Percentiles rank a stretch among this genome's conserved stretches.
Conservation (phyloP, 768 basidiomycete species). For the Rhodosporidiobolus odoratus region DNA sequence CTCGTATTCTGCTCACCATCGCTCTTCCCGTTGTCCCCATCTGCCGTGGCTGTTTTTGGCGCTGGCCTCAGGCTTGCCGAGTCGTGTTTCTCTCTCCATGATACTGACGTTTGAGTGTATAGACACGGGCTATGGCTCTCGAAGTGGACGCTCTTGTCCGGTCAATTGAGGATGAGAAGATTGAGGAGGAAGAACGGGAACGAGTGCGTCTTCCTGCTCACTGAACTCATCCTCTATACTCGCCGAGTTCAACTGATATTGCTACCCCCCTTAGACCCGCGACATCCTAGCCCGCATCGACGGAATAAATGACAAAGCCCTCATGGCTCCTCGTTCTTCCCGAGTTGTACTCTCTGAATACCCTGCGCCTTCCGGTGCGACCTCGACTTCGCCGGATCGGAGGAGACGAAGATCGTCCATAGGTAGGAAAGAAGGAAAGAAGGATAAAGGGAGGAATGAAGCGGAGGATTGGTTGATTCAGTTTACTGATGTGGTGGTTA, state of each 20-base stretch:
- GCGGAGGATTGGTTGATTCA: constrained; percentile 93
- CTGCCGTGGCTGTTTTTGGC: not conserved
- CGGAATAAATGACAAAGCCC: constrained; percentile 73
- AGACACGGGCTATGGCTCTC: constrained; percentile 89
- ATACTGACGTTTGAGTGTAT: too few relatives aligned
- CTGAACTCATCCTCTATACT: not conserved
- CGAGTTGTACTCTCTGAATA: constrained; percentile 77
- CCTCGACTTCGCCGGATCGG: too few relatives aligned
- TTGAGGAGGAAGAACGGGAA: constrained; percentile 90
- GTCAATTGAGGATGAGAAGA: constrained; percentile 97
- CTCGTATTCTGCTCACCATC: too few relatives aligned
- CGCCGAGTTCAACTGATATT: too few relatives aligned
- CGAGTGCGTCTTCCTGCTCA: constrained; percentile 47
- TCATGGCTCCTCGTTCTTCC: constrained; percentile 84
- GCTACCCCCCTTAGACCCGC: constrained; percentile 53
- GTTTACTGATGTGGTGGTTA: constrained; percentile 90
- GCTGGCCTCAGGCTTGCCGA: too few relatives aligned
- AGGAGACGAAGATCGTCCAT: not conserved
- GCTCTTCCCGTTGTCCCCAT: not conserved
- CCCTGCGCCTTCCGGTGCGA: too few relatives aligned
- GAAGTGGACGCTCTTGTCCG: constrained; percentile 95
- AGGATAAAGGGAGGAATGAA: constrained; percentile 46
- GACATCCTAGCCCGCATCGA: constrained; percentile 96
- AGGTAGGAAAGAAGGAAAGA: too few relatives aligned
- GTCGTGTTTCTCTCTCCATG: too few relatives aligned